Percentiles rank a stretch among this genome's conserved stretches.
These are phyloP conservation scores for Verbascum thapsus DNA, from an alignment of 257 asterid species.

Conservation along the genomic window DNA sequence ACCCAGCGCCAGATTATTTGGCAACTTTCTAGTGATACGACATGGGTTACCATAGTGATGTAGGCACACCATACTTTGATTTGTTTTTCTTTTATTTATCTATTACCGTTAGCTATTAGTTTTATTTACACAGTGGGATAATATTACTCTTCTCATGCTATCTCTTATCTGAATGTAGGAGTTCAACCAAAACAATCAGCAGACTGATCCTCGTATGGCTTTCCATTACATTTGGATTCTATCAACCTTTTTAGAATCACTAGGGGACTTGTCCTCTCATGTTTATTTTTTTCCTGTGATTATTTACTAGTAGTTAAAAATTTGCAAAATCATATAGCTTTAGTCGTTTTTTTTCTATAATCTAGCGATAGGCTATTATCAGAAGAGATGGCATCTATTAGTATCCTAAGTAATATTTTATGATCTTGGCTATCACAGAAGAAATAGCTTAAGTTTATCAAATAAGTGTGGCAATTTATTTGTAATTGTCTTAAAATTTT, in stretches of 20 bases:
- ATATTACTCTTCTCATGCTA: conserved; percentile 25
- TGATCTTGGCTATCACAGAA: conserved; percentile 15
- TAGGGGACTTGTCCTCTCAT: neutral
- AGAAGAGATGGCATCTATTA: conserved; percentile 3
- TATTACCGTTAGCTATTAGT: conserved; percentile 5
- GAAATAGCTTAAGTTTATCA: neutral
- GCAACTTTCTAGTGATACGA: conserved; percentile 34
- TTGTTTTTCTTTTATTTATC: neutral
- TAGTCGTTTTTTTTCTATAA: too few species aligned
- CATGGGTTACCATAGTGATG: conserved; percentile 55
- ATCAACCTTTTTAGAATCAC: neutral
- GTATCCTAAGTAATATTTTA: neutral
- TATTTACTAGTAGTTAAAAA: too few species aligned
- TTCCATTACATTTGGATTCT: conserved; percentile 5
- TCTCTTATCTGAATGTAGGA: conserved; percentile 48
- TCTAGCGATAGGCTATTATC: conserved; percentile 1
- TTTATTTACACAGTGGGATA: conserved; percentile 1
- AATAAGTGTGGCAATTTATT: neutral
- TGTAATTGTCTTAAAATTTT: neutral
- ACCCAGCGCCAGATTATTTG: conserved; percentile 26
- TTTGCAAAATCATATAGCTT: neutral
- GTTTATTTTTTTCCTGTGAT: neutral
- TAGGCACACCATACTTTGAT: conserved; percentile 33
- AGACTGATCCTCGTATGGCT: conserved; percentile 65
- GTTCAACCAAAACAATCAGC: conserved; percentile 40